Percentiles rank a stretch among this genome's conserved stretches.
Evolutionary conservation across 441 rosid genomes (phyloP).

Genomic region (Erysimum cheiri): DNA sequence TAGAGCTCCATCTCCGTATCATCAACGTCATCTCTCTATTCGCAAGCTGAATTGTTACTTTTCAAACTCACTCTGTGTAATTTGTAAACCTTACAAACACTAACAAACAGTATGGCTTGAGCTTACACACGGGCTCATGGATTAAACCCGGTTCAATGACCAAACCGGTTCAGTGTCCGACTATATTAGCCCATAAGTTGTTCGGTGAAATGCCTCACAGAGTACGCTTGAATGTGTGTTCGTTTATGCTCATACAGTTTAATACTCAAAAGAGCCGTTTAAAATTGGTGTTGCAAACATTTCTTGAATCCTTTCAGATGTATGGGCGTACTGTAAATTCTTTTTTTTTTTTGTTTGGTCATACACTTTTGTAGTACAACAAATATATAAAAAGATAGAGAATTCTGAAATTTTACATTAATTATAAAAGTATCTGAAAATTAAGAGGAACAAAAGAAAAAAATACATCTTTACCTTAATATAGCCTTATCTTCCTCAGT

Average conservation of each 20-base stretch:
- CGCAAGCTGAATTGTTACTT: not conserved
- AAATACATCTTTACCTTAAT: constrained; percentile 30
- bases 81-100: not conserved
- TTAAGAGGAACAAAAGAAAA: not conserved
- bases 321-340: no score
- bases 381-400: not conserved
- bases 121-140: no score
- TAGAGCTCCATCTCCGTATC: not conserved
- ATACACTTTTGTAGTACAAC: no score
- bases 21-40: not conserved
- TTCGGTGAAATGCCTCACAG: no score
- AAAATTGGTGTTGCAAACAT: not conserved
- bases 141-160: not conserved
- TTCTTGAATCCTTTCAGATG: no score
- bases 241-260: no score
- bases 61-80: not conserved
- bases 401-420: constrained; percentile 18
- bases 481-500: constrained; percentile 57
- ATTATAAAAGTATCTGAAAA: constrained; percentile 9
- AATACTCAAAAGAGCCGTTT: no score
- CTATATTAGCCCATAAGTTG: no score
- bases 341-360: no score
- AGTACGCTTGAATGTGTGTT: no score
- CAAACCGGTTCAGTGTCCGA: not conserved
- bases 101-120: no score